These are phyloP conservation scores for Aspergillus transmontanensis DNA, from an alignment of 2,329 filamentous ascomycete species.

Conservation along the genomic window DNA sequence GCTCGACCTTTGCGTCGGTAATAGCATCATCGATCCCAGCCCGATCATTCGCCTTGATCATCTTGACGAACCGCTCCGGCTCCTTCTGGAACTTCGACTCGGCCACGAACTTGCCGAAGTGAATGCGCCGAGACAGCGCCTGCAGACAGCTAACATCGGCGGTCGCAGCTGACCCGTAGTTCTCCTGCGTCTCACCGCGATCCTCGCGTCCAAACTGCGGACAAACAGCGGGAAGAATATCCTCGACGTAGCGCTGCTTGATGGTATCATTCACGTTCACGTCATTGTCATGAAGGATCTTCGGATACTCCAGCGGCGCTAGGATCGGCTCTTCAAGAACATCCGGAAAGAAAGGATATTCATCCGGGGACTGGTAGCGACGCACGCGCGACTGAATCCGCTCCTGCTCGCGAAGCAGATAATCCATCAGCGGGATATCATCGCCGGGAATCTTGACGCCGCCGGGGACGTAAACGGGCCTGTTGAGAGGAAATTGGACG, in stretches of 20 bases:
- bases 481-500: slow-evolving; percentile 93
- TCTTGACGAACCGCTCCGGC: slow-evolving; percentile 72
- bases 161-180: slow-evolving; percentile 90
- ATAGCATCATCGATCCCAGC: slow-evolving; percentile 85
- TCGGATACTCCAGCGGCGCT: slow-evolving; percentile 83
- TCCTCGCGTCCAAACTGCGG: slow-evolving; percentile 73
- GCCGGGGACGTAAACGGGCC: slow-evolving; percentile 79
- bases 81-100: slow-evolving; percentile 92
- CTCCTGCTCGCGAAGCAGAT: slow-evolving; percentile 89
- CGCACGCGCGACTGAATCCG: slow-evolving; percentile 88
- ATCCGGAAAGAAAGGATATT: slow-evolving; percentile 94
- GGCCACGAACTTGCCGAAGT: slow-evolving; percentile 98
- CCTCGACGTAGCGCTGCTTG: slow-evolving; percentile 78
- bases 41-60: slow-evolving; percentile 81
- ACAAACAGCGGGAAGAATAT: slow-evolving; percentile 83
- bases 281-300: slow-evolving; percentile 81
- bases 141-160: slow-evolving; percentile 90
- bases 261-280: slow-evolving; percentile 90
- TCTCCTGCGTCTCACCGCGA: slow-evolving; percentile 83
- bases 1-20: slow-evolving; percentile 84
- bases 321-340: slow-evolving; percentile 79
- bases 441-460: slow-evolving; percentile 76
- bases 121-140: slow-evolving; percentile 84
- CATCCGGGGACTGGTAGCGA: slow-evolving; percentile 93
- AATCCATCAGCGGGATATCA: slow-evolving; percentile 84